Evolutionary conservation across 1,139 yeast genomes (phyloP).

Genomic region (Saccharomyces hybrid): DNA sequence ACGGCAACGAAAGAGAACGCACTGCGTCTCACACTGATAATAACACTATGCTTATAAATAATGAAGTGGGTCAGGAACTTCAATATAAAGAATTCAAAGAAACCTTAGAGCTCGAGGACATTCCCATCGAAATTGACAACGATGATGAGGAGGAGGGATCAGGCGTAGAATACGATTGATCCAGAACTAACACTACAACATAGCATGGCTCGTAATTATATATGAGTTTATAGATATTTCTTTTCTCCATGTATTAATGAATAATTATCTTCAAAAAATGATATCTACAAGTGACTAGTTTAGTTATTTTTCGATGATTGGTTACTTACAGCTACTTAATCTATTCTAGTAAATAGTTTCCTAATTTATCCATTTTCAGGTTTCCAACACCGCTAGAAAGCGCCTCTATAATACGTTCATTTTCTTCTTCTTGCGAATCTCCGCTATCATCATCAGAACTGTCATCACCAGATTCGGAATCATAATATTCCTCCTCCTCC

Average conservation of each 20-base stretch:
- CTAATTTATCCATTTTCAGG: slow-evolving; percentile 71
- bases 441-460: slow-evolving; percentile 33
- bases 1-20: too few species aligned
- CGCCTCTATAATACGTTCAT: slow-evolving; percentile 67
- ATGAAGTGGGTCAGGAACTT: neutral
- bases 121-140: slow-evolving; percentile 24
- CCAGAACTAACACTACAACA: neutral
- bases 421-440: slow-evolving; percentile 46
- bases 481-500: slow-evolving; percentile 27
- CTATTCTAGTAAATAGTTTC: slow-evolving; percentile 63
- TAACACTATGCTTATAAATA: neutral
- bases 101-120: slow-evolving; percentile 24
- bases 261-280: too few species aligned
- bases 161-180: slow-evolving; percentile 35
- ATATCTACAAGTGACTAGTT: too few species aligned
- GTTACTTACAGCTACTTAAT: neutral
- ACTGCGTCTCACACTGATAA: too few species aligned
- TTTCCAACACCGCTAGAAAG: slow-evolving; percentile 52
- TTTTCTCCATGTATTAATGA: too few species aligned
- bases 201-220: neutral
- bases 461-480: slow-evolving; percentile 11
- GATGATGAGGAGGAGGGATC: slow-evolving; percentile 36
- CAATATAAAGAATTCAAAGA: slow-evolving; percentile 5
- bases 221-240: neutral
- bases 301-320: too few species aligned